These are phyloP conservation scores for Pulveroboletus sp. DNA, from an alignment of 768 basidiomycete genomes.

Conservation along the genomic window DNA sequence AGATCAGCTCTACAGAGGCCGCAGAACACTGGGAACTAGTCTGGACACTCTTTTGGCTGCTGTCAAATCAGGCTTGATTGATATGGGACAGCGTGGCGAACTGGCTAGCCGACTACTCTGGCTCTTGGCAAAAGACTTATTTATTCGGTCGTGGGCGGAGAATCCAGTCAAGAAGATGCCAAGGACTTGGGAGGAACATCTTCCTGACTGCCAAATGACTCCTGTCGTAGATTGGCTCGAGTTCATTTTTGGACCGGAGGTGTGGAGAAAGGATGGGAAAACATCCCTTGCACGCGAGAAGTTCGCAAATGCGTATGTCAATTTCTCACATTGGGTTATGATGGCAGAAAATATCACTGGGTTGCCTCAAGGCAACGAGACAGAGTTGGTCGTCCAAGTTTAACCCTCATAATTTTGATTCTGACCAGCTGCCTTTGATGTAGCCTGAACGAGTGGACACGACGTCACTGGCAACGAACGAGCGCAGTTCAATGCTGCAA, in stretches of 20 bases:
- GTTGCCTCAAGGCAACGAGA: neutral
- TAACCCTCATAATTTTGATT: too few relatives aligned
- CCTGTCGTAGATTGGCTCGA: neutral
- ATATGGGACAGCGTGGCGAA: neutral
- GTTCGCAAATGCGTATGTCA: conserved; percentile 9
- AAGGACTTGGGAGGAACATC: neutral
- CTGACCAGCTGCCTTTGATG: neutral
- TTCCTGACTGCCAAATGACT: conserved; percentile 4
- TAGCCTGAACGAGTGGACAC: conserved; percentile 3
- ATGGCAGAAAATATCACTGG: conserved; percentile 8
- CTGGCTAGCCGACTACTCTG: conserved; percentile 2
- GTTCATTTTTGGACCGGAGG: conserved; percentile 3
- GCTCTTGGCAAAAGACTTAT: conserved; percentile 3
- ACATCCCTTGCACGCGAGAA: neutral
- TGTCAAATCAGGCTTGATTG: neutral
- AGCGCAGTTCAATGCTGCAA: conserved; percentile 10
- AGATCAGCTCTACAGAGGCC: neutral
- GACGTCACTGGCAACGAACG: conserved; percentile 10
- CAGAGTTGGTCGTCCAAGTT: too few relatives aligned
- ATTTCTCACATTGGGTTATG: conserved; percentile 15
- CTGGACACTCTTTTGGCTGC: neutral
- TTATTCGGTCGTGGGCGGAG: neutral
- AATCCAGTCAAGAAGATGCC: too few relatives aligned
- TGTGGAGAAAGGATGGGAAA: neutral
- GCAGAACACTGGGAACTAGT: neutral